Percentiles rank a stretch among this genome's conserved stretches.
Conservation (phyloP, 108 stramenopile species). For the Aurantiochytrium sp. region DNA sequence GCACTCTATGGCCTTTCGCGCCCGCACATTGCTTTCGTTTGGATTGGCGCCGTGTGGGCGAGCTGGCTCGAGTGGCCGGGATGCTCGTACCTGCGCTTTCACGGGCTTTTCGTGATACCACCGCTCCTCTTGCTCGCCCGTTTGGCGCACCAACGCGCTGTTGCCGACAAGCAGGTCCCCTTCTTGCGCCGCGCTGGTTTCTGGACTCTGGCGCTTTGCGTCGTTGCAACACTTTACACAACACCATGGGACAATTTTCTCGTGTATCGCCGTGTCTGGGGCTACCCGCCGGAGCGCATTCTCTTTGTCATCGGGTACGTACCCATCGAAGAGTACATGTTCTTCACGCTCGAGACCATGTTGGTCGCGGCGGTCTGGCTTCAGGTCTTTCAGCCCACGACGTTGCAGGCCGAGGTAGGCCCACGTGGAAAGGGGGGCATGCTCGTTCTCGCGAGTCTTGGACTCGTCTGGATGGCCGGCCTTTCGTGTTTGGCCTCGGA, state of each 20-base stretch:
- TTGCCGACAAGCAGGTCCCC: not conserved
- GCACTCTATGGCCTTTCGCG: not conserved
- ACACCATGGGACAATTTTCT: conserved; percentile 7
- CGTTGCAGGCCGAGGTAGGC: not conserved
- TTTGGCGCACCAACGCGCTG: not conserved
- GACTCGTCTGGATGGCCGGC: not conserved
- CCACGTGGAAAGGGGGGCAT: not conserved
- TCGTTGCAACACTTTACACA: not conserved
- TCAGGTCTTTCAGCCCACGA: not conserved
- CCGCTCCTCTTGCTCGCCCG: not conserved
- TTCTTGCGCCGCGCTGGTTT: not conserved
- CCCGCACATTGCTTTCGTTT: not conserved
- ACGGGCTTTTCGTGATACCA: not conserved
- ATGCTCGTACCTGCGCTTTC: not conserved
- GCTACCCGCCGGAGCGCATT: not conserved
- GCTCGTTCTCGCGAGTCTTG: not conserved
- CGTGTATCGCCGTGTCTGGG: not conserved
- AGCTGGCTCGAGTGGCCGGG: not conserved
- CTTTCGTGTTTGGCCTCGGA: not conserved
- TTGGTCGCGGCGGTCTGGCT: not conserved
- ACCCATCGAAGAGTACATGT: not conserved
- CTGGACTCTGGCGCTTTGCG: not conserved
- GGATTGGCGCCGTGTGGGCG: not conserved
- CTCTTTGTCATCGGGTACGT: not conserved
- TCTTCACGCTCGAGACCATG: not conserved